A percentile compares a stretch with the other conserved stretches of the same genome.
These are phyloP conservation scores for Pseudocercospora macadamiae DNA, from an alignment of 2,329 filamentous ascomycete genomes.

Conservation along the genomic window DNA sequence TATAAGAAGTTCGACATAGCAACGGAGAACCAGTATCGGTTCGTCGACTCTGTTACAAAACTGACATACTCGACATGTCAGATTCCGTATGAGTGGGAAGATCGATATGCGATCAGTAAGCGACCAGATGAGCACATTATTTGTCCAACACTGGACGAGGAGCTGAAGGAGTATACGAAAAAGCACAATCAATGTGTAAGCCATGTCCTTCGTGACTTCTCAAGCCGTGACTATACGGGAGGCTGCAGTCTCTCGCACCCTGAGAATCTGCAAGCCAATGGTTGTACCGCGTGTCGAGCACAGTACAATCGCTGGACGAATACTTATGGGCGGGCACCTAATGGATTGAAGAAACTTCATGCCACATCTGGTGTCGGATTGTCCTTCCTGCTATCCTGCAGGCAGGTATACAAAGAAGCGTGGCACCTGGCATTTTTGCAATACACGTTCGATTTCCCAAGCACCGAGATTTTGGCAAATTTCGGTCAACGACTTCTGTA, in stretches of 20 bases:
- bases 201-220: not conserved
- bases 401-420: constrained; percentile 1
- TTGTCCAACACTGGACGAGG: not conserved
- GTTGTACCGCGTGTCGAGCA: not conserved
- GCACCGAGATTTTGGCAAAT: not conserved
- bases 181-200: not conserved
- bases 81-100: not conserved
- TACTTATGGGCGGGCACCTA: not conserved
- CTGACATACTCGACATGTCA: not conserved
- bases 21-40: not conserved
- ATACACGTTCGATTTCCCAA: not conserved
- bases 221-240: not conserved
- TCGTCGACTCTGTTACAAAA: not conserved
- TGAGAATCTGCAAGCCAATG: not conserved
- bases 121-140: not conserved
- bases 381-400: not conserved
- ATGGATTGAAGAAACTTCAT: not conserved
- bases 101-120: not conserved
- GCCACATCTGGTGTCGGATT: not conserved
- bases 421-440: constrained; percentile 7
- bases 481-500: not conserved
- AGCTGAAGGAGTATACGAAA: not conserved
- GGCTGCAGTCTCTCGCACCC: not conserved
- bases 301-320: not conserved
- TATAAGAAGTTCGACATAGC: not conserved